Evolutionary conservation across 2,329 filamentous ascomycete genomes (phyloP).

Genomic region (Arachnomyces sp.): DNA sequence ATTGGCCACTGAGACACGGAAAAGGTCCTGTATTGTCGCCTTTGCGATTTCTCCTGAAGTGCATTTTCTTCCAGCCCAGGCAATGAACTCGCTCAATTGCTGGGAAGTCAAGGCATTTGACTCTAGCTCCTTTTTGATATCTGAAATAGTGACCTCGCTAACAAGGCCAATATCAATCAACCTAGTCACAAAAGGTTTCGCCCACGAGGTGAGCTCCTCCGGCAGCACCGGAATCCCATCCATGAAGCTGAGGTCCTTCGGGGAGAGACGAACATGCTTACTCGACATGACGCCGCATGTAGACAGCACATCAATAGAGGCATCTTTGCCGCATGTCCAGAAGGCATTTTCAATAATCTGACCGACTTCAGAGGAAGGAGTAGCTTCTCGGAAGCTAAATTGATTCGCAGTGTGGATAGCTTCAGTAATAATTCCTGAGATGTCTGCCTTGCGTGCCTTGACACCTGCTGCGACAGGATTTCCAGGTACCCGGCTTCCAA

Average conservation of each 20-base stretch:
- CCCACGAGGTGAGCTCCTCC: constrained; percentile 59
- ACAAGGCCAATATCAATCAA: constrained; percentile 78
- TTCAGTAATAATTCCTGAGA: constrained; percentile 63
- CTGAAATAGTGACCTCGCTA: constrained; percentile 75
- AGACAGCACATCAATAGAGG: constrained; percentile 79
- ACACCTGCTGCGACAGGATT: constrained; percentile 24
- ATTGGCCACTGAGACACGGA: constrained; percentile 59
- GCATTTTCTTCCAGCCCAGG: constrained; percentile 70
- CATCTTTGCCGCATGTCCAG: constrained; percentile 80
- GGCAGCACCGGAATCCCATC: constrained; percentile 82
- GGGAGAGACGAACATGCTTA: constrained; percentile 68
- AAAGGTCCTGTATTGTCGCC: constrained; percentile 57
- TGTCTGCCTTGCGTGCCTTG: constrained; percentile 54
- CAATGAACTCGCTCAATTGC: constrained; percentile 74
- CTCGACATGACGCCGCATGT: constrained; percentile 81
- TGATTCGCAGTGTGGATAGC: constrained; percentile 77
- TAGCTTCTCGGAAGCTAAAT: constrained; percentile 83
- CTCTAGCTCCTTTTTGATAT: constrained; percentile 77
- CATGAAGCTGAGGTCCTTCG: constrained; percentile 65
- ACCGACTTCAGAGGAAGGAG: constrained; percentile 73
- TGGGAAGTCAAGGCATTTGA: constrained; percentile 68
- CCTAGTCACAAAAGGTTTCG: constrained; percentile 66
- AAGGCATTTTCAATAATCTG: constrained; percentile 90
- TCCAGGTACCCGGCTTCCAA: constrained; percentile 53
- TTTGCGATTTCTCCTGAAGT: constrained; percentile 63